phyloP scores from a whole-genome alignment of 495 filamentous ascomycete genomes.

The Halenospora varia region DNA sequence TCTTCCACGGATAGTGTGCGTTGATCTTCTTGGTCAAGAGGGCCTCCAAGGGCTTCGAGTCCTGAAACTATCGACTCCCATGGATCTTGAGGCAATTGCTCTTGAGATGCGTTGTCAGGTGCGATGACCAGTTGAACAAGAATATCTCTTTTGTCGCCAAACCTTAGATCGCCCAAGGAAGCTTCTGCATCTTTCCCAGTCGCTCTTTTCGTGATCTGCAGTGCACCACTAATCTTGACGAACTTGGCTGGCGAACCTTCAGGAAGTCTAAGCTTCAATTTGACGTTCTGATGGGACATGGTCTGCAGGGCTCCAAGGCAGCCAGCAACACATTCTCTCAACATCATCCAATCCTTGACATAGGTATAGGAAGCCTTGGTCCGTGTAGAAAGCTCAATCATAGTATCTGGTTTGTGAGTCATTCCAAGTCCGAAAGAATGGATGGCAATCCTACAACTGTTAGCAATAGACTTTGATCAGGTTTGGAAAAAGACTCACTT shows the following conservation, averaged over 20 bases:
- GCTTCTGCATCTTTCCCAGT: slow-evolving; percentile 95
- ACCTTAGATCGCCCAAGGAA: slow-evolving; percentile 85
- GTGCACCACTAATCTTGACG: slow-evolving; percentile 94
- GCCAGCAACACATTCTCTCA: slow-evolving; percentile 93
- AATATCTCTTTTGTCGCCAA: slow-evolving; percentile 97
- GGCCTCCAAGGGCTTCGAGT: slow-evolving; percentile 90
- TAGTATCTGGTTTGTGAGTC: slow-evolving; percentile 97
- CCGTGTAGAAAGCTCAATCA: slow-evolving; percentile 94
- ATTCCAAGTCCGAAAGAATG: slow-evolving; percentile 95
- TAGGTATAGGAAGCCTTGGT: slow-evolving; percentile 98
- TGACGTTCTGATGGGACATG: slow-evolving; percentile 97
- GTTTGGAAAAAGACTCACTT: slow-evolving; percentile 58
- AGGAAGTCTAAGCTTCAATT: slow-evolving; percentile 88
- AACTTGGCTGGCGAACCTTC: slow-evolving; percentile 98
- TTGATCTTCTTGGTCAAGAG: slow-evolving; percentile 81
- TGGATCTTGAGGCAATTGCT: slow-evolving; percentile 83
- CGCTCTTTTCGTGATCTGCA: slow-evolving; percentile 97
- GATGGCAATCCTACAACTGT: slow-evolving; percentile 68
- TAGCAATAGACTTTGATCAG: not conserved
- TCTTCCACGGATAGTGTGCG: slow-evolving; percentile 87
- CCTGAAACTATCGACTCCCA: slow-evolving; percentile 98
- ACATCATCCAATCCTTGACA: slow-evolving; percentile 99
- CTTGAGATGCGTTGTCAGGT: slow-evolving; percentile 81
- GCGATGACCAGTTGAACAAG: slow-evolving; percentile 92
- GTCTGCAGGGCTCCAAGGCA: slow-evolving; percentile 93